These are phyloP conservation scores for Lachancea quebecensis DNA, from an alignment of 805 yeast species.

Conservation along the genomic window DNA sequence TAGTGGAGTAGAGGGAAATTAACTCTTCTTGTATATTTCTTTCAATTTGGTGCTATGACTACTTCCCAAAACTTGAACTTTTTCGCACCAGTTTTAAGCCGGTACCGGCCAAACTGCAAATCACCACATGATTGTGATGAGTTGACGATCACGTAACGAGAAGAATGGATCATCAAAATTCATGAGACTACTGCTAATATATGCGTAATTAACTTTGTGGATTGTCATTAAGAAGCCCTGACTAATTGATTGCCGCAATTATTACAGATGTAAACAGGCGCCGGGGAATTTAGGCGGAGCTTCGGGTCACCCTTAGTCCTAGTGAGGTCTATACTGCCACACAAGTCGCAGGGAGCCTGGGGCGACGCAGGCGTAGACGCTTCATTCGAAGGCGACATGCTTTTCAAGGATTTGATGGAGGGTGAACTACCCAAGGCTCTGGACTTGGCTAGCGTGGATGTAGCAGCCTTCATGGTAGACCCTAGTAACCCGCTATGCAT, in stretches of 20 bases:
- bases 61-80: no score
- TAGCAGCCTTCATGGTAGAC: constrained; percentile 3
- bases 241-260: no score
- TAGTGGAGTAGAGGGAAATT: background rate
- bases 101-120: background rate
- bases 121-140: background rate
- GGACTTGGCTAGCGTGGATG: constrained; percentile 2
- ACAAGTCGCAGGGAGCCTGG: background rate
- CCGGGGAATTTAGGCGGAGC: no score
- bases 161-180: background rate
- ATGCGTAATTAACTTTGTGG: no score
- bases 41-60: background rate
- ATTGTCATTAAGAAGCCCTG: no score
- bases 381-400: background rate
- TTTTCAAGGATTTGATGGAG: constrained; percentile 2
- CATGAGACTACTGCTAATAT: background rate
- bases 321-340: no score
- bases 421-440: constrained; percentile 4
- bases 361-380: background rate
- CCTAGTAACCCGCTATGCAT: constrained; percentile 2
- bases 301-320: no score
- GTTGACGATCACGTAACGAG: background rate
- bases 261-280: no score
- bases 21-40: background rate
- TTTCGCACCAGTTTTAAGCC: background rate